These are phyloP conservation scores for Nectriaceae sp. DNA, from an alignment of 2,329 filamentous ascomycete species.

Conservation along the genomic window DNA sequence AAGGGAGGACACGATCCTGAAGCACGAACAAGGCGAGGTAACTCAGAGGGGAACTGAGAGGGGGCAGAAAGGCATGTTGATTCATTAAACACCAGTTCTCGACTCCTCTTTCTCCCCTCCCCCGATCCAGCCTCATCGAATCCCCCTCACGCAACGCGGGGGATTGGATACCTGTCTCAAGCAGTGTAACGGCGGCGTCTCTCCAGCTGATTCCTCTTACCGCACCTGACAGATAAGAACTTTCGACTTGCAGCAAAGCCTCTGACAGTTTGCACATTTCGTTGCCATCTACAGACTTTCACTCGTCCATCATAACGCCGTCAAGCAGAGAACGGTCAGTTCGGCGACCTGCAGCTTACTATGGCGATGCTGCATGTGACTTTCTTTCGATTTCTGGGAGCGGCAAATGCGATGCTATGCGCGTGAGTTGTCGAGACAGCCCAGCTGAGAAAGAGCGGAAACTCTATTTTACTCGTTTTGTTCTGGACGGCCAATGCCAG, in stretches of 20 bases:
- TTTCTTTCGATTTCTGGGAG: slow-evolving; percentile 1
- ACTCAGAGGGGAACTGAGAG: too few relatives aligned
- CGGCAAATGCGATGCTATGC: not conserved
- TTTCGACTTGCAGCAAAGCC: too few relatives aligned
- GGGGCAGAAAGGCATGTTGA: slow-evolving; percentile 18
- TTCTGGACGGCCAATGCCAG: too few relatives aligned
- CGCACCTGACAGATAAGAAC: not conserved
- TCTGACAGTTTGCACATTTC: too few relatives aligned
- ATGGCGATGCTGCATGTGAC: slow-evolving; percentile 7
- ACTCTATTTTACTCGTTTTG: too few relatives aligned
- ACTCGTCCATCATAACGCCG: slow-evolving; percentile 10
- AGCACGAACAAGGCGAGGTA: too few relatives aligned
- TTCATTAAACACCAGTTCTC: slow-evolving; percentile 19
- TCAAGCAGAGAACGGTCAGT: slow-evolving; percentile 15
- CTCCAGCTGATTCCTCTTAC: slow-evolving; percentile 7
- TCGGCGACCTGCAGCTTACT: slow-evolving; percentile 7
- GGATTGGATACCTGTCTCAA: not conserved
- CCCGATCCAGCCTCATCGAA: slow-evolving; percentile 2
- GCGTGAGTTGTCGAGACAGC: slow-evolving; percentile 5
- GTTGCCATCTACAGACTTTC: too few relatives aligned
- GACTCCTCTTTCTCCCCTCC: slow-evolving; percentile 10
- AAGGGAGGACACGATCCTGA: not conserved
- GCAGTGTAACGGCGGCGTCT: not conserved
- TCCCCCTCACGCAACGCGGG: not conserved
- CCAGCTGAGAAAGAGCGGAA: not conserved